These are phyloP conservation scores for Termitomyces sp. DNA, from an alignment of 768 basidiomycete species.

Conservation along the genomic window DNA sequence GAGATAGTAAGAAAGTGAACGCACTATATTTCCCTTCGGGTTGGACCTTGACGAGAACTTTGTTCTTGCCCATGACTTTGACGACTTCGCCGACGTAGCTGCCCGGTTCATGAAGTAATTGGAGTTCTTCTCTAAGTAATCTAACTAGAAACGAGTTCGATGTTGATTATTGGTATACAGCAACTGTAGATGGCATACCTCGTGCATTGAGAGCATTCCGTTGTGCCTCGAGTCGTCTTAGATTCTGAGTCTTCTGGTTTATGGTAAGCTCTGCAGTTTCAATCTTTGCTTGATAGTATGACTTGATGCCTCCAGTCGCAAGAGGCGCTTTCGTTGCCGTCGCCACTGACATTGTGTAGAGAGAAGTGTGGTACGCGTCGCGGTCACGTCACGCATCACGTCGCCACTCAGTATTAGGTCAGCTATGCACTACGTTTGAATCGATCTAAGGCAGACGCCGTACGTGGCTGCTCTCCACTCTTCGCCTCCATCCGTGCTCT, in stretches of 20 bases:
- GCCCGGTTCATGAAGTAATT: conserved; percentile 69
- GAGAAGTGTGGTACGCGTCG: conserved; percentile 29
- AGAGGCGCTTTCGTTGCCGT: conserved; percentile 35
- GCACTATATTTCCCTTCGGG: conserved; percentile 99
- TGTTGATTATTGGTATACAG: not conserved
- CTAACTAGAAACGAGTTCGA: conserved; percentile 54
- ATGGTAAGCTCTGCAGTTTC: conserved; percentile 90
- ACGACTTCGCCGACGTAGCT: conserved; percentile 98
- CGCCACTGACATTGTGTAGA: conserved; percentile 39
- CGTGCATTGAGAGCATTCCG: conserved; percentile 95
- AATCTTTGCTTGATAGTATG: conserved; percentile 96
- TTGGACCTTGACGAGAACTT: conserved; percentile 96
- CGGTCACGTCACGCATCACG: conserved; percentile 19
- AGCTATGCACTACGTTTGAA: conserved; percentile 29
- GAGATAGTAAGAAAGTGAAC: conserved; percentile 27
- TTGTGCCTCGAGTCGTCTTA: conserved; percentile 93
- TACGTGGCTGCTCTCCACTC: conserved; percentile 26
- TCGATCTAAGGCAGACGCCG: conserved; percentile 41
- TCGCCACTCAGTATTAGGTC: too few species aligned
- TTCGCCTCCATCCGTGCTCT: conserved; percentile 33
- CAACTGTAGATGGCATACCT: conserved; percentile 46
- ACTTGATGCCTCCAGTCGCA: conserved; percentile 70
- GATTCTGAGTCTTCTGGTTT: conserved; percentile 95
- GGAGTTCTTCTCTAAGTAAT: conserved; percentile 87
- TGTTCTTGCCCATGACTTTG: conserved; percentile 99